Conservation (phyloP, 139 green algal species). For the Chlamydomonas incerta region DNA sequence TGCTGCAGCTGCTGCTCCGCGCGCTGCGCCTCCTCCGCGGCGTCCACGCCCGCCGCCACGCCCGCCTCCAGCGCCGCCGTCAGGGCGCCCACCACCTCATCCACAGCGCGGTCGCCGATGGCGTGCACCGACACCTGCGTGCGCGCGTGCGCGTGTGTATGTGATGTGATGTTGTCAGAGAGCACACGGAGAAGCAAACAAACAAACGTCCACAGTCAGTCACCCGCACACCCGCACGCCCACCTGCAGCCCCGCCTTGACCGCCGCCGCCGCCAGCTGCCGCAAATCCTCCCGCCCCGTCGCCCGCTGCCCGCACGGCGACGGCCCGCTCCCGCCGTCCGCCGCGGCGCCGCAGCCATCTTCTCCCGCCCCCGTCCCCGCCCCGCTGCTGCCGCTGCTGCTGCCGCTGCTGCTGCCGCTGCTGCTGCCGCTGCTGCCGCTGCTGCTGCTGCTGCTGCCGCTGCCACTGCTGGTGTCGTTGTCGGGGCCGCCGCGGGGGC, state of each 20-base stretch:
- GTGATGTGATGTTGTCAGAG: too few relatives aligned
- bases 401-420: background rate
- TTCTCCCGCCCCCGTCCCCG: too few relatives aligned
- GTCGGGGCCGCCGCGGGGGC: too few relatives aligned
- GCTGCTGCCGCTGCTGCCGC: slow-evolving; percentile 4
- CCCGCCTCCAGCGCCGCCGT: background rate
- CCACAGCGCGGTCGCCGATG: slow-evolving; percentile 81
- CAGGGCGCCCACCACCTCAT: slow-evolving; percentile 69
- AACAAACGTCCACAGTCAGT: too few relatives aligned
- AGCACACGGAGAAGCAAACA: too few relatives aligned
- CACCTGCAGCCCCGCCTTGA: slow-evolving; percentile 42
- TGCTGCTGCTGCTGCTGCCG: background rate
- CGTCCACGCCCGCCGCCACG: background rate
- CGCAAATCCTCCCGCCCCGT: background rate
- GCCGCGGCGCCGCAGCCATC: background rate
- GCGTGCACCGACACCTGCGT: slow-evolving; percentile 77
- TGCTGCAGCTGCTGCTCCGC: too few relatives aligned
- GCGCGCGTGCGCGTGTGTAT: too few relatives aligned
- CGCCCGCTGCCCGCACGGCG: background rate
- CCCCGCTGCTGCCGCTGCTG: background rate
- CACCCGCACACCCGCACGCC: too few relatives aligned
- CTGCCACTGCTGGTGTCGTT: too few relatives aligned
- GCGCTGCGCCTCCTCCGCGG: too few relatives aligned
- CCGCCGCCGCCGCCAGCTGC: slow-evolving; percentile 8
- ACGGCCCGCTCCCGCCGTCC: too few relatives aligned